Percentiles rank a stretch among this genome's conserved stretches.
These are phyloP conservation scores for Bryoerythrophyllum caledonicum DNA, from an alignment of 225 moss, liverwort and hornwort species.

Conservation along the genomic window DNA sequence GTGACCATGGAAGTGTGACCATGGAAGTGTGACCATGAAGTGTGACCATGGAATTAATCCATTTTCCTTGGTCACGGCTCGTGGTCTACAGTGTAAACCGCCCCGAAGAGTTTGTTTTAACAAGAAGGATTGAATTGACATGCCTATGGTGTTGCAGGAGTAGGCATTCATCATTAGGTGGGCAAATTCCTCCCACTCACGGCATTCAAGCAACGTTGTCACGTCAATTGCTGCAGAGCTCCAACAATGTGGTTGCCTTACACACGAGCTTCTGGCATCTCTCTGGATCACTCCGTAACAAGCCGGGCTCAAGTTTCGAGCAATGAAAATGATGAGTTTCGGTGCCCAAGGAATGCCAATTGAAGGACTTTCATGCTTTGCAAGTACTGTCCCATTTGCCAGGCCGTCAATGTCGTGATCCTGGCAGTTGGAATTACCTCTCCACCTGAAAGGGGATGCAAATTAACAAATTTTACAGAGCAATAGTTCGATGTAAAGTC, in stretches of 20 bases:
- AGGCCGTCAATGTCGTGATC: not conserved
- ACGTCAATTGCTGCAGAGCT: too few species aligned
- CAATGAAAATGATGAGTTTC: conserved; percentile 17
- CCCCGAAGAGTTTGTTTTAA: too few species aligned
- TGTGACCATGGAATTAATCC: too few species aligned
- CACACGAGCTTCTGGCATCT: not conserved
- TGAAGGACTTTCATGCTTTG: not conserved
- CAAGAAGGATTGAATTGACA: too few species aligned
- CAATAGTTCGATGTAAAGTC: too few species aligned
- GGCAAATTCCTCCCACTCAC: conserved; percentile 13
- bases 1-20: too few species aligned
- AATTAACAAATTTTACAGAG: not conserved
- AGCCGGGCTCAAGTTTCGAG: not conserved
- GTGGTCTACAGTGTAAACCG: too few species aligned
- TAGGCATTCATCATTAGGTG: conserved; percentile 13
- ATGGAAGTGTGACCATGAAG: too few species aligned
- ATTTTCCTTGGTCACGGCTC: too few species aligned
- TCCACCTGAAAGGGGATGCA: not conserved
- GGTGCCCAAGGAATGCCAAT: not conserved
- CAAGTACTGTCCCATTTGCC: conserved; percentile 16
- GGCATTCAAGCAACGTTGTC: not conserved
- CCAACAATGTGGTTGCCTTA: not conserved
- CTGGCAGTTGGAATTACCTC: not conserved
- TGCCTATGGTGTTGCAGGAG: not conserved
- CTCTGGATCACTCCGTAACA: conserved; percentile 2